Conservation (phyloP, 2,329 filamentous ascomycete species). For the Apiospora saccharicola region DNA sequence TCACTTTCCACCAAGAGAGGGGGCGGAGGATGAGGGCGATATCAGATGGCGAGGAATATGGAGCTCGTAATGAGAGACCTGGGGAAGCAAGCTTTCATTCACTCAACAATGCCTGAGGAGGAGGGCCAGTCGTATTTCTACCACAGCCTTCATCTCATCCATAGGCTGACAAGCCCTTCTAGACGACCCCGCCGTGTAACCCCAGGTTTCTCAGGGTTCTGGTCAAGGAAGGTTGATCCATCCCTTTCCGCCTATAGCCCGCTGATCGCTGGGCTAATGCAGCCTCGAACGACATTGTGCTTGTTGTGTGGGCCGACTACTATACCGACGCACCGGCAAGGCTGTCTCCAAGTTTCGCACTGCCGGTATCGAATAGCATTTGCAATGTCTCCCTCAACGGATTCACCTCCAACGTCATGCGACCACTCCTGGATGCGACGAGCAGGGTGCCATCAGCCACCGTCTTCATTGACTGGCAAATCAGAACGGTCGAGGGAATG, state of each 20-base stretch:
- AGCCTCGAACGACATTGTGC: neutral
- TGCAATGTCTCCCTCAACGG: neutral
- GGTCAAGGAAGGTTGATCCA: neutral
- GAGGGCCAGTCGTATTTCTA: neutral
- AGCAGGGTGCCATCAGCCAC: neutral
- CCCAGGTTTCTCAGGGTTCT: neutral
- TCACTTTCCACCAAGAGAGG: neutral
- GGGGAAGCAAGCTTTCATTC: neutral
- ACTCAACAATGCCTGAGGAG: neutral
- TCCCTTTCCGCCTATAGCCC: neutral
- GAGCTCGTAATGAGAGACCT: neutral
- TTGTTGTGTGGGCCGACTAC: neutral
- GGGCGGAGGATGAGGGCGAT: neutral
- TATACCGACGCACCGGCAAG: neutral
- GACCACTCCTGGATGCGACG: neutral
- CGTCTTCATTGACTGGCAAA: neutral
- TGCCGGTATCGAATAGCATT: neutral
- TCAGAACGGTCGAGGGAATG: neutral
- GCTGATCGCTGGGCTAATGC: slow-evolving; percentile 13
- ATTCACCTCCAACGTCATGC: slow-evolving; percentile 11
- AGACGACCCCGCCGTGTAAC: neutral
- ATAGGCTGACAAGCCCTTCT: neutral
- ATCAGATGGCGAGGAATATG: neutral
- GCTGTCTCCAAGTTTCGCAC: neutral
- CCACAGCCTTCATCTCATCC: neutral